A percentile compares a stretch with the other conserved stretches of the same genome.
Conservation (phyloP, 1,284 basidiomycete genomes). For the Megacollybia platyphylla region DNA sequence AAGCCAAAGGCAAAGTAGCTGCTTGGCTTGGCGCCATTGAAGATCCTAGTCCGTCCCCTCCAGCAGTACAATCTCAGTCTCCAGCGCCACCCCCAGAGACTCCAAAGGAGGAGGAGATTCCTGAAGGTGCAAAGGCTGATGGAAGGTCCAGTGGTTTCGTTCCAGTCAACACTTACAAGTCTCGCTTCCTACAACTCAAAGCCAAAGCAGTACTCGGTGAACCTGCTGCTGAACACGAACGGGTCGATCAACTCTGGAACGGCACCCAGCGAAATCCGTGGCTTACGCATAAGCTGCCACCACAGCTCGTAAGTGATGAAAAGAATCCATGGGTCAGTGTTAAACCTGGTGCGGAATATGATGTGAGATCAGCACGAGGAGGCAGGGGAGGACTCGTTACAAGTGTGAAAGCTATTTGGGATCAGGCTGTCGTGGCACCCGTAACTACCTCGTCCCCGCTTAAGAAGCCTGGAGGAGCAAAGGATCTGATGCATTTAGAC, state of each 20-base stretch:
- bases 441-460: slow-evolving; percentile 3
- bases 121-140: slow-evolving; percentile 33
- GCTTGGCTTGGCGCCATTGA: slow-evolving; percentile 62
- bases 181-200: slow-evolving; percentile 14
- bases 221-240: slow-evolving; percentile 20
- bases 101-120: slow-evolving; percentile 11
- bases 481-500: slow-evolving; percentile 8
- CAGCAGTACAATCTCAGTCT: slow-evolving; percentile 1
- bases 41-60: background rate
- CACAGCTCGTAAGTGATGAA: slow-evolving; percentile 9
- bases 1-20: slow-evolving; percentile 54
- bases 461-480: slow-evolving; percentile 1
- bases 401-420: slow-evolving; percentile 64
- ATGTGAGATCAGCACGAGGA: slow-evolving; percentile 65
- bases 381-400: slow-evolving; percentile 67
- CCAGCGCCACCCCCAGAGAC: slow-evolving; percentile 6
- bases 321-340: slow-evolving; percentile 19
- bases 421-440: slow-evolving; percentile 22
- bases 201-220: slow-evolving; percentile 7
- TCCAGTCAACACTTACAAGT: slow-evolving; percentile 41
- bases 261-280: slow-evolving; percentile 7
- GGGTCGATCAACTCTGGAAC: slow-evolving; percentile 25
- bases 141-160: slow-evolving; percentile 66
- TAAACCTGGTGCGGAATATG: slow-evolving; percentile 45
- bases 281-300: slow-evolving; percentile 9